Evolutionary conservation across 345 rosid genomes (phyloP), one percentile per base, ranked within the genome.

Genomic region (Trapa incisa): DNA sequence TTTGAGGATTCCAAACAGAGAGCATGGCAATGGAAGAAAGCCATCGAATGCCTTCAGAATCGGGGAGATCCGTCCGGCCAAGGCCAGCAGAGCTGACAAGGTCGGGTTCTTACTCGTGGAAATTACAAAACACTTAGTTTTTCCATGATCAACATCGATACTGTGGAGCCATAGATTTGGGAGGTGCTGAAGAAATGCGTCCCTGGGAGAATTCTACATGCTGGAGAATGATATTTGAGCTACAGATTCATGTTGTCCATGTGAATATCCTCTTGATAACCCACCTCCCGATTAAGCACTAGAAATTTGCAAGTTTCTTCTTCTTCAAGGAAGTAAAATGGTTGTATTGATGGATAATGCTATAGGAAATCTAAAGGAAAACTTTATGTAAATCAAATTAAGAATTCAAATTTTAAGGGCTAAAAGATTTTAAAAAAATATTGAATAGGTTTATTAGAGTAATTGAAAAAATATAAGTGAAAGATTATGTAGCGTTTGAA

Each of bases 11-110:
- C 90, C 2, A 95, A 95, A 76, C 97, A 86, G 72, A 86, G 96
- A 78, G 96, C 99, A 14, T 80, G 69, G 80, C 96, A 84, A 68
- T 94, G 99, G 99, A 87, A 91, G 79, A 89, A 89, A 71, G 97
- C 95, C 1, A 94, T 94, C 16, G 99, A 91, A 80, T 75, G 86
- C 78, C 92, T 95, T 71, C 99, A 95, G 77, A 87, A 78, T 70
- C 89, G 78, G 69, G 89, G 89, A 86, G 66, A 70, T 63, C 38
- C 15, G n/a, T 56, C 66, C 17, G 63, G 15, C 22, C 56, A 50
- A 79, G 77, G 84, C 78, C 92, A 91, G 70, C 96, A 89, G 76
- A 86, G 77, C 71, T 87, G 78, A 67, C 89, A 87, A 86, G 68
- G 69, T 63, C 38, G 16, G 16, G 29, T 56, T 66, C 15, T 52